These are phyloP conservation scores for Porpolomopsis calyptriformis DNA, from an alignment of 768 basidiomycete species.

Conservation along the genomic window DNA sequence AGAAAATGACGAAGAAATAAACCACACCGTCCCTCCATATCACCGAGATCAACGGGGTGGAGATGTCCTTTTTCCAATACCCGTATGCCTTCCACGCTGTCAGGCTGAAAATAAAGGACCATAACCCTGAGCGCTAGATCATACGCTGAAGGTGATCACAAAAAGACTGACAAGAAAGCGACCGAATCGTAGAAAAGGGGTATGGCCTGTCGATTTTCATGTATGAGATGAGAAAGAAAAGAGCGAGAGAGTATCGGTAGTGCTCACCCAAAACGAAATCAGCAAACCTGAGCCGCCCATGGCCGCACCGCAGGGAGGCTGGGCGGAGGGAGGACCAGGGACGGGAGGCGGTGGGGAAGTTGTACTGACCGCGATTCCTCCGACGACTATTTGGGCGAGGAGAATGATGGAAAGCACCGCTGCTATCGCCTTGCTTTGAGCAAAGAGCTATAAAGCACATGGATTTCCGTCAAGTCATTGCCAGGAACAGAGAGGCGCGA, in stretches of 20 bases:
- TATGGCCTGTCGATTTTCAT: not conserved
- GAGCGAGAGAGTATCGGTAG: not conserved
- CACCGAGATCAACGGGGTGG: conserved; percentile 3
- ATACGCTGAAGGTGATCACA: conserved; percentile 3
- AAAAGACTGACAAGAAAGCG: not conserved
- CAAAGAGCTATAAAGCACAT: not conserved
- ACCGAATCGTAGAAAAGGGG: not conserved
- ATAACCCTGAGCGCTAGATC: conserved; percentile 4
- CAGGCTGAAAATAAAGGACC: not conserved
- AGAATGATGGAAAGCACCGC: conserved; percentile 10
- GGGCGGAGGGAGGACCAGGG: conserved; percentile 6
- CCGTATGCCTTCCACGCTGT: not conserved
- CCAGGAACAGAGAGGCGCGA: not conserved
- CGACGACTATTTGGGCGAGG: conserved; percentile 9
- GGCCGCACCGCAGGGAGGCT: conserved; percentile 15
- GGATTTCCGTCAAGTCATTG: too few relatives aligned
- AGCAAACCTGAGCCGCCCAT: conserved; percentile 16
- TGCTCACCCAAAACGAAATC: conserved; percentile 16
- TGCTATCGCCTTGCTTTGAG: conserved; percentile 10
- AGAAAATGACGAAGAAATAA: conserved; percentile 21
- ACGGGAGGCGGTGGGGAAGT: conserved; percentile 10
- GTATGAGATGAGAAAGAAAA: not conserved
- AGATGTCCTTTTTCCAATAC: not conserved
- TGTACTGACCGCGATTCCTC: conserved; percentile 13
- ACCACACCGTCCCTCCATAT: conserved; percentile 15